Percentiles rank a stretch among this genome's conserved stretches.
Evolutionary conservation across 768 basidiomycete species (phyloP).

Genomic region (Trametopsis cervina): DNA sequence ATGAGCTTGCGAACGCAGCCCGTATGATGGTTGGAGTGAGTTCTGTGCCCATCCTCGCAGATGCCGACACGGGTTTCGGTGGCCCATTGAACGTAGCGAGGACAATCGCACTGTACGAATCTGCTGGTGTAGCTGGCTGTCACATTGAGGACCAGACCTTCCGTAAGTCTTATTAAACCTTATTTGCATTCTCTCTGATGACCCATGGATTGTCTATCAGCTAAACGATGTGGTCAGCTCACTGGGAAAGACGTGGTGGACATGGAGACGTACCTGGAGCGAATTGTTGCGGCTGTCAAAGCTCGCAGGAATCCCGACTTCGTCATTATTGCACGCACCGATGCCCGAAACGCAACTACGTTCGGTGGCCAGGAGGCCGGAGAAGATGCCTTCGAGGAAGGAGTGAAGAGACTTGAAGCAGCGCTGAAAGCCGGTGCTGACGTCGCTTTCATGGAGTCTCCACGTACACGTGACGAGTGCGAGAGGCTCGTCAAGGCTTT

Average conservation of each 20-base stretch:
- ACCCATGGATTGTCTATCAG: neutral
- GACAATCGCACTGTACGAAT: slow-evolving; percentile 19
- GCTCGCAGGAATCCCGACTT: slow-evolving; percentile 19
- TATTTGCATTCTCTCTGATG: neutral
- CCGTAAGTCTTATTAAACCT: slow-evolving; percentile 6
- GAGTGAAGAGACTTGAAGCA: slow-evolving; percentile 20
- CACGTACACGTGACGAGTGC: slow-evolving; percentile 21
- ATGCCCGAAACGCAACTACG: slow-evolving; percentile 20
- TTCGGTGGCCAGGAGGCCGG: slow-evolving; percentile 20
- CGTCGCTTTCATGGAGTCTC: slow-evolving; percentile 23
- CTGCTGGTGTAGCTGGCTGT: slow-evolving; percentile 20
- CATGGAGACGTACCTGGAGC: slow-evolving; percentile 21
- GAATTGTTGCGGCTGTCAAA: slow-evolving; percentile 19
- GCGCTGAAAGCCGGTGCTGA: slow-evolving; percentile 20
- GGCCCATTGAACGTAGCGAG: slow-evolving; percentile 20
- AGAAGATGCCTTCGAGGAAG: slow-evolving; percentile 22
- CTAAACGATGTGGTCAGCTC: slow-evolving; percentile 23
- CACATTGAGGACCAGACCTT: slow-evolving; percentile 24
- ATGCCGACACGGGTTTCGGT: slow-evolving; percentile 22
- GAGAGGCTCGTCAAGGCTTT: slow-evolving; percentile 20
- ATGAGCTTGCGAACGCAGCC: slow-evolving; percentile 18
- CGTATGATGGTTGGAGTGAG: slow-evolving; percentile 17
- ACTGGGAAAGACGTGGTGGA: slow-evolving; percentile 20
- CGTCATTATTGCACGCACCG: slow-evolving; percentile 20
- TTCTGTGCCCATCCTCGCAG: slow-evolving; percentile 19